Base-by-base conservation (phyloP, 2,329 filamentous ascomycete genomes). In the Colletotrichum liaoningense region DNA sequence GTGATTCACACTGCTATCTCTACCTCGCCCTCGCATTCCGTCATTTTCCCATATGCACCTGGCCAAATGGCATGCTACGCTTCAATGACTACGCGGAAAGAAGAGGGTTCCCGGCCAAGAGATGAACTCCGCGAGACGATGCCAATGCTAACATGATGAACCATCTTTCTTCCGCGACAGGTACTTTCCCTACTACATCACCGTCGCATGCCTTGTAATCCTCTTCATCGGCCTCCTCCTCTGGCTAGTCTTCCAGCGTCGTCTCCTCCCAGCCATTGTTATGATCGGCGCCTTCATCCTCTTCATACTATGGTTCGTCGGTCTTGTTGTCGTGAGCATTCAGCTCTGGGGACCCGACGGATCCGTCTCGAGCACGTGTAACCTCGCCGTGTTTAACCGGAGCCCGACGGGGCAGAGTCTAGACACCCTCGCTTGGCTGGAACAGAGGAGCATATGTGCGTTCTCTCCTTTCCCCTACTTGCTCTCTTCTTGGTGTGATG, bases 181-280 rank as follows among this genome's bases (percentile, higher is more conserved):
- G 91, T 93, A 93, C 81, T 92, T 93, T 75, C 85, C 91, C 9
- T 93, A 93, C 85, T 90, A 87, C 80, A 88, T 93, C 67, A 90
- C 89, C 24, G 87, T 90, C 67, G 83, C 83, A 30, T 78, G 85
- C 24, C 88, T 95, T 28, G 88, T 88, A 2, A 88, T 95, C 19
- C 77, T 89, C 73, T 95, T 93, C 83, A 91, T 96, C 72, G 79
- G 90, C 71, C 81, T 91, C 2, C 87, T 93, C 6, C 86, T 95
- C 56, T 90, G 84, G 81, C 86, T 93, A 33, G 92, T 93, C 76
- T 87, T 86, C 68, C 86, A 89, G 73, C 87, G 90, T 2, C 88
- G 91, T 9, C 85, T 93, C 1, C 83, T 93, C 0, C 89, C 89
- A 0, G 86, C 87, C 59, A 90, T 91, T 77, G 89, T 91, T 79